Conservation (phyloP, 768 basidiomycete species). For the Mycena belliarum region DNA sequence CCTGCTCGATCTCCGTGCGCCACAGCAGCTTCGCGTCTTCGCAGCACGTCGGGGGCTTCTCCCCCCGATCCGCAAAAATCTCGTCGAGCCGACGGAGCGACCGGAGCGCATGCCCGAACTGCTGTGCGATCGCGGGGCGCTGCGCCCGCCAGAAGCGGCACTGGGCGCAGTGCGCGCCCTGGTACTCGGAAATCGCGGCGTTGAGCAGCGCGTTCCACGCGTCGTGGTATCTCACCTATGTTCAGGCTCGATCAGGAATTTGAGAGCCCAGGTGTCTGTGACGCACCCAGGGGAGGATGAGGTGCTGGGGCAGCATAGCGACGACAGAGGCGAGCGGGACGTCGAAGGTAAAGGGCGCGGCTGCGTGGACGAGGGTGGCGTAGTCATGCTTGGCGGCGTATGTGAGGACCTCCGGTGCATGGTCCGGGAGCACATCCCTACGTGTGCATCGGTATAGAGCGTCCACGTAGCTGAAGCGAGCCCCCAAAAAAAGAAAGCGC, state of each 20-base stretch:
- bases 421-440: slow-evolving; percentile 6
- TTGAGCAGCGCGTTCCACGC: slow-evolving; percentile 10
- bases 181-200: slow-evolving; percentile 1
- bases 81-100: slow-evolving; percentile 3
- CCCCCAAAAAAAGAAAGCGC: neutral
- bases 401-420: slow-evolving; percentile 25
- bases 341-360: slow-evolving; percentile 23
- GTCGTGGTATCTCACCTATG: slow-evolving; percentile 11
- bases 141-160: slow-evolving; percentile 9
- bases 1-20: slow-evolving; percentile 7
- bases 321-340: slow-evolving; percentile 21
- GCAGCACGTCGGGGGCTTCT: neutral
- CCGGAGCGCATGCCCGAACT: slow-evolving; percentile 12
- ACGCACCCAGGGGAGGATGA: slow-evolving; percentile 30
- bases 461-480: too few relatives aligned
- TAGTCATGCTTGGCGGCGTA: slow-evolving; percentile 31
- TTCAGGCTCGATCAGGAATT: neutral
- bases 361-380: slow-evolving; percentile 22
- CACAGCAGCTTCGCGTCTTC: neutral
- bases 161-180: neutral
- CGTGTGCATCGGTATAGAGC: neutral
- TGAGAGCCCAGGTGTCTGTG: too few relatives aligned
- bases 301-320: slow-evolving; percentile 20
- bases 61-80: neutral
- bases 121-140: slow-evolving; percentile 10